Base-by-base conservation (phyloP, 169 alveolate species). In the Amoebophrya sp. region DNA sequence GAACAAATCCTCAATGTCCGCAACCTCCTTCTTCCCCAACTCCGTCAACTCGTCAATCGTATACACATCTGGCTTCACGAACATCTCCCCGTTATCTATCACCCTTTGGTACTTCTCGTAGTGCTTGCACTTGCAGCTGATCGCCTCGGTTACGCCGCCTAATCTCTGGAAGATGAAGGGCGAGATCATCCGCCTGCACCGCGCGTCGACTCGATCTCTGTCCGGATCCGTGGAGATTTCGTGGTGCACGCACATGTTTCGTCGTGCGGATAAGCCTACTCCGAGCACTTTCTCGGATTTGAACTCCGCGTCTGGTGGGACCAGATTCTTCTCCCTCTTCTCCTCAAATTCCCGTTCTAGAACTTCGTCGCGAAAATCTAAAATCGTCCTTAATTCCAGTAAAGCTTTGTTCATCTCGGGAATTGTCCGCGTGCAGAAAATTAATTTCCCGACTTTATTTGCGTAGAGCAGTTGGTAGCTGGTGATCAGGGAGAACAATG, bases 361-460 rank as follows among this genome's bases (percentile, higher is more conserved):
- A 92, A 47, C 91, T 77, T 66, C 94, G 40, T 38, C 41, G 23
- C 25, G 29, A 90, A 89, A 2, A 47, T 53, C 40, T 89, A 29
- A 83, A 53, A 89, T n/a, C 88, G 55, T 14, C 93, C 96, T 97
- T 40, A 98, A 95, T 93, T 98, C 99, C 90, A 96, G 95, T 2
- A 98, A 96, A 14, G 99, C 98, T 93, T 98, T 98, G 93, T 98
- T 99, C 99, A 98, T 98, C 95, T 98, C 99, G 2, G 99, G 99
- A 0, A 98, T 92, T 10, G 94, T 93, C 39, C 96, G 95, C 0
- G 96, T 94, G 94, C 96, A 94, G 90, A 92, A 94, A 33, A 94
- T 91, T 40, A 95, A 53, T 66, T 93, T 93, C 39, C 96, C 96
- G 83, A n/a, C 89, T 0, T 39, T 0, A 18, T 47, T 7, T 47